Conservation (phyloP, 2,329 filamentous ascomycete species). For the Leptographium radiaticola region DNA sequence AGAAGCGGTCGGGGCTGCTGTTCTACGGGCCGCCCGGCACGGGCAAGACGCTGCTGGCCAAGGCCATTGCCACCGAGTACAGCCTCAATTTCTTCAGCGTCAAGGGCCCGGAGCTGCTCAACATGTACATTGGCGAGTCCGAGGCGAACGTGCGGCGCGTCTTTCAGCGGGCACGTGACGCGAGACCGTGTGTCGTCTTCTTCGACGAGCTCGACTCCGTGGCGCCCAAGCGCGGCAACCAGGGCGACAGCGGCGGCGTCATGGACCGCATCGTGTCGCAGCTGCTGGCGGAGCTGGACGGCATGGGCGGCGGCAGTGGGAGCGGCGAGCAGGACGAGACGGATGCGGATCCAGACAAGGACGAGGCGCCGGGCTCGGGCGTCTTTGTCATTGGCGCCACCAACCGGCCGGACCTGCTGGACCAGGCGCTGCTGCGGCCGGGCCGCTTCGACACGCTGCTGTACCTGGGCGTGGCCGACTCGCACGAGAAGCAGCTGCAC, state of each 20-base stretch:
- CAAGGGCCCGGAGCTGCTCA: conserved; percentile 81
- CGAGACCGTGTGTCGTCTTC: conserved; percentile 80
- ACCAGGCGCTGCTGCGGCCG: conserved; percentile 77
- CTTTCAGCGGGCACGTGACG: conserved; percentile 77
- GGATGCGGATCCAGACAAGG: conserved; percentile 1
- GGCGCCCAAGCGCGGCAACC: conserved; percentile 90
- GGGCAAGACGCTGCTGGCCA: conserved; percentile 83
- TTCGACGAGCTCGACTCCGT: conserved; percentile 91
- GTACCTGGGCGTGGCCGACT: conserved; percentile 91
- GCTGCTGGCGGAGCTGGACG: conserved; percentile 85
- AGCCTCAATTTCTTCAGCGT: conserved; percentile 91
- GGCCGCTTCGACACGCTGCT: conserved; percentile 98
- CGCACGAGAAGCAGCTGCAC: conserved; percentile 87
- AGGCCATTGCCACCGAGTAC: conserved; percentile 88
- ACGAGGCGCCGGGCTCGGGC: conserved; percentile 61
- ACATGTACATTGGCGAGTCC: conserved; percentile 94
- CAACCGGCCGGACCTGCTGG: conserved; percentile 84
- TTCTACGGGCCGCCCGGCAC: conserved; percentile 89
- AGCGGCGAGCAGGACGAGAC: conserved; percentile 37
- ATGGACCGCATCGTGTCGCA: conserved; percentile 98
- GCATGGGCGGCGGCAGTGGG: conserved; percentile 50
- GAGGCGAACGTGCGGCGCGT: conserved; percentile 85
- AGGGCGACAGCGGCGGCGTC: conserved; percentile 91
- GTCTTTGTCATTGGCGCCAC: conserved; percentile 97
- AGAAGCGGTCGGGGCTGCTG: conserved; percentile 86